phyloP scores from a whole-genome alignment of 192 early-diverging fungal genomes.

The Entomortierella parvispora region DNA sequence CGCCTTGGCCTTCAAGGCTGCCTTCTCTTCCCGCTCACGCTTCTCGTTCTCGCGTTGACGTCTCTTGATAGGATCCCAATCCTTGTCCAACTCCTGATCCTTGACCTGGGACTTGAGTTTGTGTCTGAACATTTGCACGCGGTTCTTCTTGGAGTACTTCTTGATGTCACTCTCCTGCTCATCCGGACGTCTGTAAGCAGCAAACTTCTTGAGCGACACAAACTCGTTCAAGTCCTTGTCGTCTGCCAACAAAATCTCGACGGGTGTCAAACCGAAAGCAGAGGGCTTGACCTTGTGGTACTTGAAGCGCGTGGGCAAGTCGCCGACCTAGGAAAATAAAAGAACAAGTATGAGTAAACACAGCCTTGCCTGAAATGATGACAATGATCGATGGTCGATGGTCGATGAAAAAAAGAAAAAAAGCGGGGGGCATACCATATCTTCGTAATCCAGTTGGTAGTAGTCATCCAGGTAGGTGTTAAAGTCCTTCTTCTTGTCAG shows the following conservation, averaged over 20 bases:
- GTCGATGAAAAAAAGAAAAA: no score
- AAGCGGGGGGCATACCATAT: conserved; percentile 77
- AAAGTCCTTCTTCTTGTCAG: conserved; percentile 59
- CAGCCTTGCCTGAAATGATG: no score
- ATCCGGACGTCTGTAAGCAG: conserved; percentile 71
- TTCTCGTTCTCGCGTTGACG: conserved; percentile 37
- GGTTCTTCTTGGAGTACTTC: conserved; percentile 67
- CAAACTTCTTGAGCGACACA: conserved; percentile 86
- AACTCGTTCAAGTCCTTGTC: conserved; percentile 88
- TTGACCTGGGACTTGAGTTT: conserved; percentile 47
- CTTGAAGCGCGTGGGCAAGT: conserved; percentile 89
- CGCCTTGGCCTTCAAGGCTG: conserved; percentile 17
- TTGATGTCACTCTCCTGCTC: conserved; percentile 45
- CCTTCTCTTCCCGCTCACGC: conserved; percentile 49
- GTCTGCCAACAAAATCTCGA: conserved; percentile 92
- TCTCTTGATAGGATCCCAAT: conserved; percentile 54
- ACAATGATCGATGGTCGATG: no score
- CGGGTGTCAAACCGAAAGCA: conserved; percentile 80
- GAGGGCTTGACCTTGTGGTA: conserved; percentile 87
- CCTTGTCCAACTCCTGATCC: conserved; percentile 44
- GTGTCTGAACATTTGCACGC: conserved; percentile 55
- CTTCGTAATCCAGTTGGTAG: conserved; percentile 93
- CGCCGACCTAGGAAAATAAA: conserved; percentile 67
- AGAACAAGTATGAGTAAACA: neutral
- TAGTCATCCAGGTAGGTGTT: conserved; percentile 88